These are phyloP conservation scores for Apophysomyces elegans DNA, from an alignment of 371 early-diverging fungal species.

Conservation along the genomic window DNA sequence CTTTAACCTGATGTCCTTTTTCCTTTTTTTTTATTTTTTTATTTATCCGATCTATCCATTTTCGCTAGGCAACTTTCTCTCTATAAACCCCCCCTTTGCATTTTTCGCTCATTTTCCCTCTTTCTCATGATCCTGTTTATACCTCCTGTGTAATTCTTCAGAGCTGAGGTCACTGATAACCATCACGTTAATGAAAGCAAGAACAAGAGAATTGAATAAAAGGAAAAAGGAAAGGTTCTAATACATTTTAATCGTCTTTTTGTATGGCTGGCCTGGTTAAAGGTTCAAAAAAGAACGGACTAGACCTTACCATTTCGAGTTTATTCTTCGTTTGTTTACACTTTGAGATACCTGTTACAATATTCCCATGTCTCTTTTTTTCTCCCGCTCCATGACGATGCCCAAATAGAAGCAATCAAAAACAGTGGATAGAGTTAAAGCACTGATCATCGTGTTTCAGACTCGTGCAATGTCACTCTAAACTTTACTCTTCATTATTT, in stretches of 20 bases:
- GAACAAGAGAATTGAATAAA: not conserved
- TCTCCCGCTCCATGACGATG: not conserved
- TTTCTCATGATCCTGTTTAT: not conserved
- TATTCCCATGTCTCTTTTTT: conserved; percentile 6
- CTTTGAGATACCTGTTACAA: conserved; percentile 2
- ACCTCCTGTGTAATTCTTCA: not conserved
- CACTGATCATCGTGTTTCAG: conserved; percentile 6
- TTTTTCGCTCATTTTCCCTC: not conserved
- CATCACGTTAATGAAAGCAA: not conserved
- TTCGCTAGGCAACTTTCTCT: too few species aligned
- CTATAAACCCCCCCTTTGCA: too few species aligned
- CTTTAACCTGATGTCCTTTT: too few species aligned
- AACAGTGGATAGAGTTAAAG: not conserved
- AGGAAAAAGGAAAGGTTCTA: not conserved
- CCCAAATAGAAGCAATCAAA: not conserved
- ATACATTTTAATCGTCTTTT: not conserved
- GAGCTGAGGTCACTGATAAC: not conserved
- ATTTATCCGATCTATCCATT: too few species aligned
- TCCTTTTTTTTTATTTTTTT: too few species aligned
- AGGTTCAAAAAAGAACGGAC: conserved; percentile 4
- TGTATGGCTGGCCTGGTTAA: not conserved
- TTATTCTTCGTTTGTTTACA: not conserved
- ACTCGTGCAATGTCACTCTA: conserved; percentile 4
- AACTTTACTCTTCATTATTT: not conserved
- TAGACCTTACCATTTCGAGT: conserved; percentile 2